phyloP scores from a whole-genome alignment of 345 rosid species.

The Aurinia saxatilis region DNA sequence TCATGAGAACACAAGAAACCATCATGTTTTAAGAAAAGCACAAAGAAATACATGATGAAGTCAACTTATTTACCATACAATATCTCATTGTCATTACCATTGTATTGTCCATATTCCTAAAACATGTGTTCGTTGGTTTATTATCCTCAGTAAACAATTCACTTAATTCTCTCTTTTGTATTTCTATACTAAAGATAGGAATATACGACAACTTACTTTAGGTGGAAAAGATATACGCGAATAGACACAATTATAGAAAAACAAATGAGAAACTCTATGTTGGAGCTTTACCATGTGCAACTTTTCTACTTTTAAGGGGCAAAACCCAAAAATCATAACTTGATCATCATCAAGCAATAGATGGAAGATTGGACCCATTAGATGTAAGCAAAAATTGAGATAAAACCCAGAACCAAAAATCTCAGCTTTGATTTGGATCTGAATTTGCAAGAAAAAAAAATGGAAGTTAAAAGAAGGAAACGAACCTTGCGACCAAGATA shows the following conservation, averaged over 20 bases:
- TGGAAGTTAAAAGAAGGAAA: no score
- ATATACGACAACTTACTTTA: constrained; percentile 23
- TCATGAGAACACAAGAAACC: constrained; percentile 48
- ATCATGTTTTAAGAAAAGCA: neutral
- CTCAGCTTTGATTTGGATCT: neutral
- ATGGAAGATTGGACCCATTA: constrained; percentile 12
- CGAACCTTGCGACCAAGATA: no score
- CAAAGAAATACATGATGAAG: neutral
- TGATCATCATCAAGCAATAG: constrained; percentile 15
- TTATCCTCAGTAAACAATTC: constrained; percentile 15
- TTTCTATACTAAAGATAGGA: constrained; percentile 7
- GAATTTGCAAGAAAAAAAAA: neutral
- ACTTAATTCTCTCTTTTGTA: constrained; percentile 12
- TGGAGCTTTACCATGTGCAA: constrained; percentile 53
- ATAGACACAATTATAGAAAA: neutral
- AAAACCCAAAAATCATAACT: constrained; percentile 21
- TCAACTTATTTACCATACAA: neutral
- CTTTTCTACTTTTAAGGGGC: constrained; percentile 12
- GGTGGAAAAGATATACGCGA: constrained; percentile 13
- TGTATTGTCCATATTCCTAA: constrained; percentile 14
- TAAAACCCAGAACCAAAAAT: neutral
- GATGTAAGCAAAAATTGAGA: constrained; percentile 8
- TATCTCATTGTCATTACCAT: constrained; percentile 9
- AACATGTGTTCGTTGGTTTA: neutral
- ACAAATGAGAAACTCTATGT: constrained; percentile 23